Base-by-base conservation (phyloP, 306 rosid genomes). In the Dalbergia cultrata region DNA sequence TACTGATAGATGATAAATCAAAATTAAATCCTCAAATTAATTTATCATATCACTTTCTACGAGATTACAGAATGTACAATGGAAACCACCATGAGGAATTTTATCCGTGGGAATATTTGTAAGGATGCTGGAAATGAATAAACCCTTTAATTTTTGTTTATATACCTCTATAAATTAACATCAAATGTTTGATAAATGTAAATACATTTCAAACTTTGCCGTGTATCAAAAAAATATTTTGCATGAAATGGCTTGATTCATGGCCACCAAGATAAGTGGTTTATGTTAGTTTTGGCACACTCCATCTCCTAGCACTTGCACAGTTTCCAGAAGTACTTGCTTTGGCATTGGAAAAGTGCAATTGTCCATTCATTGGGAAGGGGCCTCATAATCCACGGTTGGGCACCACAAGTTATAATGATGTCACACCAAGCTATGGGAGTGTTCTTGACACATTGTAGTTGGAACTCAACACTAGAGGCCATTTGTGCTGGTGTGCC, bases 381-480 rank as follows among this genome's bases (percentile, higher is more conserved):
- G 60, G 72, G 91, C 33, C 62, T 90, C 5, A 41, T 90, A 62
- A 80, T 90, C 37, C 83, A 60, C 17, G 91, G 90, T 19, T 90
- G 94, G 91, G 89, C 91, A 4, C 92, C 94, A 5, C 91, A 90
- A 26, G 85, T 86, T 9, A 72, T 90, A 1, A 67, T 90, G 66
- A 13, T 86, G 4, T 88, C 92, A 70, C 89, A 90, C 78, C 80
- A 78, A 19, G 35, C 90, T 3, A 12, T 90, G 61, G 94, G 94
- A 5, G 90, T 83, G 3, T 90, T 90, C 79, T 47, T 88, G 12
- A 90, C 94, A 35, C 91, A 90, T 37, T 88, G 89, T 39, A 90
- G 94, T 1, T 86, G 93, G 93, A 90, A 90, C 58, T 90, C 93
- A 7, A 79, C 88, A 0, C 64, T 88, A 0, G 94, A 90, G 87